Evolutionary conservation across 1,284 basidiomycete species (phyloP).

Genomic region (Pholiota adiposa): DNA sequence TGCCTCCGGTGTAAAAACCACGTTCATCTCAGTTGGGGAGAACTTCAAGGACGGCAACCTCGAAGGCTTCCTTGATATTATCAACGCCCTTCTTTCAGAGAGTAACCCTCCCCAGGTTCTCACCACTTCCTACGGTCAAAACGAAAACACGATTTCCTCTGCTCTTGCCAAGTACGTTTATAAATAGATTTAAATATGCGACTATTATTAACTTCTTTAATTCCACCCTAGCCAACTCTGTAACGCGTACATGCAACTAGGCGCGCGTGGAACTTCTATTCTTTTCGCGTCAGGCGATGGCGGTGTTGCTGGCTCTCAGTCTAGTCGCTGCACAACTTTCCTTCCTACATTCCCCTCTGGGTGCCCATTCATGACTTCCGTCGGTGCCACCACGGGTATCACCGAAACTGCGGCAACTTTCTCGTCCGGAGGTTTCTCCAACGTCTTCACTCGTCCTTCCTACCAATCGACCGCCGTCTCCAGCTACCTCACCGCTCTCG

Average conservation of each 20-base stretch:
- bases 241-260: constrained; percentile 31
- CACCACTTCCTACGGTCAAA: constrained; percentile 32
- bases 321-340: constrained; percentile 29
- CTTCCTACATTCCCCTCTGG: constrained; percentile 39
- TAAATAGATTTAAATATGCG: neutral
- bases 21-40: constrained; percentile 32
- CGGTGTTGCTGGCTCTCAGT: constrained; percentile 21
- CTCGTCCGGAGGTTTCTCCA: constrained; percentile 40
- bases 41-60: constrained; percentile 28
- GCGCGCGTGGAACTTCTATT: constrained; percentile 42
- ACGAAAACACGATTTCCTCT: constrained; percentile 28
- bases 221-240: constrained; percentile 25
- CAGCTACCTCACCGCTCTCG: constrained; percentile 36
- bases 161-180: constrained; percentile 22
- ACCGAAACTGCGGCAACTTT: constrained; percentile 30
- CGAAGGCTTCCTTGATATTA: constrained; percentile 39
- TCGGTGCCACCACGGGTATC: constrained; percentile 33
- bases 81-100: constrained; percentile 32
- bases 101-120: constrained; percentile 30
- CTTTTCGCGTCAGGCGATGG: constrained; percentile 39
- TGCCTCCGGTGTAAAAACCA: constrained; percentile 30
- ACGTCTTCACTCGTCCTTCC: constrained; percentile 32
- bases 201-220: neutral
- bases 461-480: constrained; percentile 38
- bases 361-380: constrained; percentile 44